Base-by-base conservation (phyloP, 2,329 filamentous ascomycete species). In the Nigrograna mackinnonii region DNA sequence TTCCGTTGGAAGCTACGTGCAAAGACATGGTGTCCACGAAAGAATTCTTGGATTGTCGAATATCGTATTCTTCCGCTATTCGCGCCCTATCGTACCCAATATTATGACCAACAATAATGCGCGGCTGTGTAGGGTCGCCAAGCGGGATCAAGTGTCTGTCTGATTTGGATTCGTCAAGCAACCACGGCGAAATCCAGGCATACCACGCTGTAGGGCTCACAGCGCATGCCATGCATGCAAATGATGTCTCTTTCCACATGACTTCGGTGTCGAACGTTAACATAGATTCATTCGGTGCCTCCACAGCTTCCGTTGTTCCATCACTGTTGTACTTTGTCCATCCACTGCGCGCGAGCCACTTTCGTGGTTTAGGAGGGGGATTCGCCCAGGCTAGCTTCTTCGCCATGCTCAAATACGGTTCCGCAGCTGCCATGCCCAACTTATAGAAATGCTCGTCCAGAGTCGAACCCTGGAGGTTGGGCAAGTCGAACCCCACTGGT, bases 1-100 rank as follows among this genome's bases (percentile, higher is more conserved):
- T 99, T 49, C 94, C 94, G 64, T 99, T 99, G 18, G 96, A 92
- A 2, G 95, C 95, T 6, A 96, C 92, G 65, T 99, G 94, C 16
- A 99, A 75, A 2, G 92, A 97, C 94, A 99, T 99, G 21, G 94
- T 99, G 66, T 99, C 94, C 38, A 99, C 71, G 64, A 96, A 99
- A 32, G 83, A 86, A 55, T 91, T 97, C 28, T 84, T 82, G 1
- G 89, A 86, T 66, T 96, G 92, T 41, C 82, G 76, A 30, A 97
- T 69, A 58, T 85, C 80, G 65, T 99, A 99, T 66, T 99, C 94
- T 64, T 99, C 94, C 16, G 85, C 70, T 41, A 96, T 82, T 24
- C 95, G 81, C 13, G 92, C 92, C 18, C 94, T 81, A 64, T 99
- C 94, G 65, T 95, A 99, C 16, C 94, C 94, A 44, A 99, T 84